Percentiles rank a stretch among this genome's conserved stretches.
Conservation (phyloP, 805 yeast genomes). For the Metschnikowia kunwiensis region DNA sequence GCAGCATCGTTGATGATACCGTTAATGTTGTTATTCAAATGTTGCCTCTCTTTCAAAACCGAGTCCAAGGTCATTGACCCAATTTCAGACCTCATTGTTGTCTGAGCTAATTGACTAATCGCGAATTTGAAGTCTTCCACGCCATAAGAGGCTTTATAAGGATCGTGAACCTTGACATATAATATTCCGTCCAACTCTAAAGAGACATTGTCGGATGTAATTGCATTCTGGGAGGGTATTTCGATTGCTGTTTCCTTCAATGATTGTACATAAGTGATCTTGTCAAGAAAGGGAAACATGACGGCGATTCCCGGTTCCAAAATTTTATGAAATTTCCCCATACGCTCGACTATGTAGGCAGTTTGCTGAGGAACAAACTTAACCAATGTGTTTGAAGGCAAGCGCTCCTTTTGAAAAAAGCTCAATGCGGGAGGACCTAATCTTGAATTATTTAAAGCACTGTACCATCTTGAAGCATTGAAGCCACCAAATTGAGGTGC, state of each 20-base stretch:
- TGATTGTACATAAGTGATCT: slow-evolving; percentile 76
- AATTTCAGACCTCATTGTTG: slow-evolving; percentile 87
- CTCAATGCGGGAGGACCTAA: slow-evolving; percentile 31
- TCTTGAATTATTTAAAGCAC: slow-evolving; percentile 4
- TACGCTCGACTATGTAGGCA: slow-evolving; percentile 87
- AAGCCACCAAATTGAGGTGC: no score
- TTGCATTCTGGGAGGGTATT: slow-evolving; percentile 79
- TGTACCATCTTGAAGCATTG: no score
- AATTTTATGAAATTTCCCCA: slow-evolving; percentile 73
- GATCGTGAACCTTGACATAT: slow-evolving; percentile 72
- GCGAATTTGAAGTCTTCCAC: slow-evolving; percentile 88
- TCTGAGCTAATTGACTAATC: slow-evolving; percentile 80
- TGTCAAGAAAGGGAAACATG: slow-evolving; percentile 68
- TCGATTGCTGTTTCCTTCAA: slow-evolving; percentile 83
- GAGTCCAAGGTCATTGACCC: slow-evolving; percentile 79
- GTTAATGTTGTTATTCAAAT: slow-evolving; percentile 69
- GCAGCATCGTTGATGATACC: slow-evolving; percentile 83
- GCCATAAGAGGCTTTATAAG: slow-evolving; percentile 83
- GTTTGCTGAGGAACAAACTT: slow-evolving; percentile 87
- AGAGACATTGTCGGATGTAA: slow-evolving; percentile 82
- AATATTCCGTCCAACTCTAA: slow-evolving; percentile 82
- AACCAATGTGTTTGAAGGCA: slow-evolving; percentile 73
- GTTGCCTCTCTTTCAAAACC: slow-evolving; percentile 73
- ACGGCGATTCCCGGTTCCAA: slow-evolving; percentile 77
- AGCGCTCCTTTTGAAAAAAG: slow-evolving; percentile 57